Base-by-base conservation (phyloP, 2,329 filamentous ascomycete species). In the Exophiala alcalophila region DNA sequence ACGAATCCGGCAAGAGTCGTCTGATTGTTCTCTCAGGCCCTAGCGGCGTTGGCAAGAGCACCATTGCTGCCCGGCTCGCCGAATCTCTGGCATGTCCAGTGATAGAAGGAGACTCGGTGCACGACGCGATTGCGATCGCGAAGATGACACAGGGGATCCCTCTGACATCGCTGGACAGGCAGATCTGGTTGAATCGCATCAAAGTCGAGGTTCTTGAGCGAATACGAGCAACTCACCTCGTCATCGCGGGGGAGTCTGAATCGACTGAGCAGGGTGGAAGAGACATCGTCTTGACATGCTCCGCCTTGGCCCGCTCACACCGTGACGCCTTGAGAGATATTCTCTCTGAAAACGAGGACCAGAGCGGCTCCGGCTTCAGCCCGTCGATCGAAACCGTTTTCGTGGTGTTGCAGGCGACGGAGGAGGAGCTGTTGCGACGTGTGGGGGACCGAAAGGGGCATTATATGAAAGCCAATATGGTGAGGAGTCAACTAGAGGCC, bases 391-490 rank as follows among this genome's bases (percentile, higher is more conserved):
- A 32, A 2, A 32, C 30, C 15, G 10, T 21, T 7, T 32, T 32
- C 23, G 30, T 32, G 15, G 16, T 32, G 9, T 20, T 32, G 30
- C 30, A 59, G 46, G 65, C 68, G 21, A 57, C 60, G 49, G 64
- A 69, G 49, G 63, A 68, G 21, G 55, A 66, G 14, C 58, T 76
- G 15, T 61, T 73, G 43, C 61, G 67, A 20, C 65, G 73, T 2
- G 68, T 76, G 11, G 59, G 63, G 27, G 62, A 61, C 9, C 60
- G 73, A 33, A 61, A 73, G 53, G 66, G 66, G 7, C 73, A 77
- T 55, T 76, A 74, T 51, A 76, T 76, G 73, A 73, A 73, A 57
- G 68, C 71, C 30, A 61, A 61, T 19, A 76, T 77, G 73, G 71
- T 76, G 11, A 61, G 67, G 36, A 73, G 71, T 49, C 73, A 76